Conservation (phyloP, 495 filamentous ascomycete genomes). For the Paragyromitra xinjiangensis region DNA sequence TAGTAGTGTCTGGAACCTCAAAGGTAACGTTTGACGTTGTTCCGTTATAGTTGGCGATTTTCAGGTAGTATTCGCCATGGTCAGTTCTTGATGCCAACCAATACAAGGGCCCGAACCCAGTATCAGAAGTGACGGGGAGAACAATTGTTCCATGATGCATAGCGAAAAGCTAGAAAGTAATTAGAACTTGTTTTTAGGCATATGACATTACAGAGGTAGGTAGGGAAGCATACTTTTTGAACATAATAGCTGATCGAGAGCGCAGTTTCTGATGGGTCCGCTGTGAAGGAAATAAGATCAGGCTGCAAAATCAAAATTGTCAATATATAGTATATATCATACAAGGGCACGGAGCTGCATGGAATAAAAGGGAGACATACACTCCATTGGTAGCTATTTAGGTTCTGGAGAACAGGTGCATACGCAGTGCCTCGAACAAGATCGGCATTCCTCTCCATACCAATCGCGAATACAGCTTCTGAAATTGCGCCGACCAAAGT, state of each 20-base stretch:
- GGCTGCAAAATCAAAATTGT: conserved; percentile 44
- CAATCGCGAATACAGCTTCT: conserved; percentile 21
- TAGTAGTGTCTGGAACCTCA: conserved; percentile 59
- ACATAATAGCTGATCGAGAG: conserved; percentile 62
- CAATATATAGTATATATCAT: background rate
- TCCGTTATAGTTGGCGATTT: conserved; percentile 66
- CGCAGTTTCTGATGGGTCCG: conserved; percentile 60
- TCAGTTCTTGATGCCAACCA: conserved; percentile 60
- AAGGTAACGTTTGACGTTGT: conserved; percentile 63
- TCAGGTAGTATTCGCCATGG: conserved; percentile 60
- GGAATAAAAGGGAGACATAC: conserved; percentile 7
- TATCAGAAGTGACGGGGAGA: conserved; percentile 60
- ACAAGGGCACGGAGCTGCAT: background rate
- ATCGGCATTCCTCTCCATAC: conserved; percentile 58
- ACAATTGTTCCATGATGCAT: conserved; percentile 61
- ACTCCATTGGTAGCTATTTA: conserved; percentile 63
- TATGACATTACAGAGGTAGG: background rate
- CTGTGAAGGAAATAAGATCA: conserved; percentile 62
- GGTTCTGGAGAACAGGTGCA: conserved; percentile 64
- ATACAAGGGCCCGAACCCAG: conserved; percentile 62
- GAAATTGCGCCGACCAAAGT: conserved; percentile 20
- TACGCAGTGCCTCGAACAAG: conserved; percentile 54
- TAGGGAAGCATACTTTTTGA: conserved; percentile 55
- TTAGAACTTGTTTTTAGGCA: background rate
- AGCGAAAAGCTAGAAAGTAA: conserved; percentile 59